Evolutionary conservation across 1,284 basidiomycete genomes (phyloP), one percentile per base, ranked within the genome.

Genomic region (Spongispora temasekensis): DNA sequence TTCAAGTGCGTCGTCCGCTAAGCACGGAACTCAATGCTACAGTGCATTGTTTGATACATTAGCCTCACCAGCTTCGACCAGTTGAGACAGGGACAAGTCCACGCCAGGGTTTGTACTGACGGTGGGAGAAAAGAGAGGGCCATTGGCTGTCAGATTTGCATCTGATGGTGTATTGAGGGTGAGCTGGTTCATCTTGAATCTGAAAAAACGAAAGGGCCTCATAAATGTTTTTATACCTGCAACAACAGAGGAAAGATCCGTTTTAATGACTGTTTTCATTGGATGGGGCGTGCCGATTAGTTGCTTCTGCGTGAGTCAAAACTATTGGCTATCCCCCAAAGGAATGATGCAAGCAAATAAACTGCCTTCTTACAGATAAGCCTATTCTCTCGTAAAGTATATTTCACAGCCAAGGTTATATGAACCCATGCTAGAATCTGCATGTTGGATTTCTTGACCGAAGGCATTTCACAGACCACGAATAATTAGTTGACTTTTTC

Each of bases 171-270:
- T 44, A 13, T 46, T 12, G n/a, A 44, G 13, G 27, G 32, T 30
- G 23, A 28, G 59, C 54, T 25, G 44, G 40, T 63, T 31, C 50
- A 67, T 50, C 30, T 53, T 27, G 19, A n/a, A 27, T n/a, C 57
- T 21, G 52, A 13, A 17, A 40, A 34, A 25, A 52, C 23, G 9
- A 31, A 25, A 8, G 2, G 25, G 17, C 12, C 40, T 9, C 40
- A 62, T 32, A 30, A 3, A 35, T n/a, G 19, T 30, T 56, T 32
- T 65, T 62, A 65, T 62, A 62, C 28, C 27, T 56, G 44, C 3
- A 31, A 32, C 23, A 17, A n/a, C 23, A 30, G 27, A 9, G 30
- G 40, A 15, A 46, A 9, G 21, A 5, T 52, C 28, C 27, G 53
- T 32, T 9, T 27, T 13, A 35, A 6, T 32, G 21, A 21, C 21